phyloP scores from a whole-genome alignment of 441 rosid genomes.

The Isatis lusitanica region DNA sequence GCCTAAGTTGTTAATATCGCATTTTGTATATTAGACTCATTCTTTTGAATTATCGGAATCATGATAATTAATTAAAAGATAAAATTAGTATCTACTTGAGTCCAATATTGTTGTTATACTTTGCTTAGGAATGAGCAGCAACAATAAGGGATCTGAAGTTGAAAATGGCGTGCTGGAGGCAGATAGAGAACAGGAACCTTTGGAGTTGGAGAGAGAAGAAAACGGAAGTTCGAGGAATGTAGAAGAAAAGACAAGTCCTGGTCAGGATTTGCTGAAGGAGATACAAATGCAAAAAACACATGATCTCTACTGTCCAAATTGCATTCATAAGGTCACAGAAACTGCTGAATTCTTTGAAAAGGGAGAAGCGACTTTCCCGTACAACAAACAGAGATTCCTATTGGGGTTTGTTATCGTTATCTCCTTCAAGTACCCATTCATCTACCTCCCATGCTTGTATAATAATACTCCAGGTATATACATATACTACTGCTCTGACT shows the following conservation, averaged over 20 bases:
- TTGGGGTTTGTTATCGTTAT: not conserved
- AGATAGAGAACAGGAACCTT: not conserved
- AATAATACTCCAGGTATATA: not conserved
- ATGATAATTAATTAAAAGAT: not conserved
- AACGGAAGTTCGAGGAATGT: not conserved
- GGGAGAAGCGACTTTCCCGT: not conserved
- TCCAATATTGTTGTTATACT: not conserved
- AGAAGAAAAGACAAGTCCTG: not conserved
- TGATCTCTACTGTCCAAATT: slow-evolving; percentile 9
- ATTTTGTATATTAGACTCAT: not conserved
- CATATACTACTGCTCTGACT: not conserved
- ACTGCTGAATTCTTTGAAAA: not conserved
- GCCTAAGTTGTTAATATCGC: no score
- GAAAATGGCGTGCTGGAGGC: not conserved
- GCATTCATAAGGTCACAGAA: not conserved
- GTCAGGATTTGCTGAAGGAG: not conserved
- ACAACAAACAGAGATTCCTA: not conserved
- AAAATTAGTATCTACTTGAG: not conserved
- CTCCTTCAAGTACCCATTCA: not conserved
- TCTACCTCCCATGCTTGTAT: not conserved
- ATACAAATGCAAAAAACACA: not conserved
- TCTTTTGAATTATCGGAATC: not conserved
- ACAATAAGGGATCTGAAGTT: not conserved
- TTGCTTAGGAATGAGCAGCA: not conserved
- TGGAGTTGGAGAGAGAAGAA: not conserved